phyloP scores from a whole-genome alignment of 140 eudicot genomes.

The Cichorium intybus region DNA sequence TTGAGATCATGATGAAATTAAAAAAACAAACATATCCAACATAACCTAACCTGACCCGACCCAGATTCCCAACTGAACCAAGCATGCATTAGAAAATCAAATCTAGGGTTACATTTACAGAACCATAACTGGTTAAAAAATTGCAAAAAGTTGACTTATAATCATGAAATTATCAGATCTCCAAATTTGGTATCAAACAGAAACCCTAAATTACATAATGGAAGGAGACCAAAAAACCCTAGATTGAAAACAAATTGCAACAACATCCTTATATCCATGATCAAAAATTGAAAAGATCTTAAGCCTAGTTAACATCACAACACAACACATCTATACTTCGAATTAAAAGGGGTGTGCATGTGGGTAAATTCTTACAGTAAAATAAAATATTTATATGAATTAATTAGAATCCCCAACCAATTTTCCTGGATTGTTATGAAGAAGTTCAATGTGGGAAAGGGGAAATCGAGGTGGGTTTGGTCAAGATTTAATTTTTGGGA shows the following conservation, averaged over 20 bases:
- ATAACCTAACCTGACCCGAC: conserved; percentile 11
- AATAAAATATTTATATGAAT: conserved; percentile 3
- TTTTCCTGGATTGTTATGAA: conserved; percentile 25
- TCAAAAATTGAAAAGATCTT: conserved; percentile 3
- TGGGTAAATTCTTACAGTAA: not conserved
- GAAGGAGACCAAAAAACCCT: not conserved
- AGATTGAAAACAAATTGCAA: not conserved
- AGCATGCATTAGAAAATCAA: conserved; percentile 10
- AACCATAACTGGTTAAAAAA: not conserved
- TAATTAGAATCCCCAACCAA: conserved; percentile 8
- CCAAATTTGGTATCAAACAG: conserved; percentile 11
- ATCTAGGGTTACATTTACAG: conserved; percentile 9
- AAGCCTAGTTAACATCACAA: conserved; percentile 13
- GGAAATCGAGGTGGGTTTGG: conserved; percentile 18
- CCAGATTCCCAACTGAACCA: conserved; percentile 6
- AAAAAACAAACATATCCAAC: not conserved
- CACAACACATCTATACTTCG: conserved; percentile 3
- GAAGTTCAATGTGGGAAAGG: conserved; percentile 17
- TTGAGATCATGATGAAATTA: too few relatives aligned
- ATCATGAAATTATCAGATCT: conserved; percentile 5
- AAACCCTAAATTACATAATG: not conserved
- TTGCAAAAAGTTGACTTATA: not conserved
- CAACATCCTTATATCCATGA: not conserved
- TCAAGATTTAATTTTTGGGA: conserved; percentile 11
- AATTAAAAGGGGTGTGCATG: not conserved